phyloP scores from a whole-genome alignment of 129 eudicot genomes.

The Heracleum sosnowskyi region DNA sequence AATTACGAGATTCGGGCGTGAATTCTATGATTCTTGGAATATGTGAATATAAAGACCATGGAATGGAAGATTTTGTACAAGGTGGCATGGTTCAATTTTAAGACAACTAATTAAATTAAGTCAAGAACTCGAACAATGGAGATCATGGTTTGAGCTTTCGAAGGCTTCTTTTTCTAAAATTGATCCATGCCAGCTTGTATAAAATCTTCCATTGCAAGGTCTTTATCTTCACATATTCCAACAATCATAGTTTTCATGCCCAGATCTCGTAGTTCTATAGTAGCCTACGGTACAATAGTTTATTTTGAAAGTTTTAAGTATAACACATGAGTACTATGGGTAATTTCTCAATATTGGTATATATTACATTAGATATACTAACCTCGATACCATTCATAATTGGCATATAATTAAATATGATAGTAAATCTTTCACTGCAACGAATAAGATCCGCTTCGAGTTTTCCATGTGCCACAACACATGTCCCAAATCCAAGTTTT shows the following conservation, averaged over 20 bases:
- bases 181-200: neutral
- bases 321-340: neutral
- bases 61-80: no score
- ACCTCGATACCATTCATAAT: neutral
- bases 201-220: neutral
- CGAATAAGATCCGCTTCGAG: neutral
- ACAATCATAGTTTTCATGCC: neutral
- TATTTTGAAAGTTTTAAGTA: neutral
- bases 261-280: neutral
- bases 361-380: neutral
- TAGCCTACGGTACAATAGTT: neutral
- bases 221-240: neutral
- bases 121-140: no score
- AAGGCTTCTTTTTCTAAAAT: neutral
- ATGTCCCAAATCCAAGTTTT: neutral
- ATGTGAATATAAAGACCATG: no score
- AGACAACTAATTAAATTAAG: no score
- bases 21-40: no score
- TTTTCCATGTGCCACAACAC: neutral
- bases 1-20: no score
- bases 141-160: no score
- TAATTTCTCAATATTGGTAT: neutral
- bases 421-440: neutral
- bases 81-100: no score
- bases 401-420: neutral